Evolutionary conservation across 2,329 filamentous ascomycete species (phyloP).

Genomic region (Aspergillus ochraceus): DNA sequence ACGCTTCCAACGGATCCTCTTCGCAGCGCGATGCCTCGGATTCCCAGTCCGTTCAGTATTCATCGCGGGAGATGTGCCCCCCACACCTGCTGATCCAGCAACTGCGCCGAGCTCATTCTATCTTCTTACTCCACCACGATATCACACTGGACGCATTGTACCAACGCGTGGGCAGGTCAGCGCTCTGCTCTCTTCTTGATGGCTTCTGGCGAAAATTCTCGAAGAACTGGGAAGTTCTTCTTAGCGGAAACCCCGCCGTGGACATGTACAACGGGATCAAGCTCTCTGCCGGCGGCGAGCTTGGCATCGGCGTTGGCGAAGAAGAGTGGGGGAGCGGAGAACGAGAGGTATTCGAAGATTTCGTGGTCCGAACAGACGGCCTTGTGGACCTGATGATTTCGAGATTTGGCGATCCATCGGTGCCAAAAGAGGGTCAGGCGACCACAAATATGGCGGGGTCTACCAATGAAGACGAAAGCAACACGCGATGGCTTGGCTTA

Average conservation of each 20-base stretch:
- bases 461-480: conserved; percentile 33
- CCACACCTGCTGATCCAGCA: conserved; percentile 75
- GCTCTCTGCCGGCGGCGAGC: conserved; percentile 82
- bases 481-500: conserved; percentile 66
- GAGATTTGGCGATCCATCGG: conserved; percentile 68
- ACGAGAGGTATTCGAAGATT: conserved; percentile 87
- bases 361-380: conserved; percentile 75
- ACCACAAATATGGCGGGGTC: conserved; percentile 14
- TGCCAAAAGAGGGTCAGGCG: conserved; percentile 23
- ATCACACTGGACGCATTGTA: conserved; percentile 71
- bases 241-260: conserved; percentile 83
- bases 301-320: conserved; percentile 91
- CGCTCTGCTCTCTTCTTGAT: conserved; percentile 71
- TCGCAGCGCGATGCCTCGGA: conserved; percentile 36
- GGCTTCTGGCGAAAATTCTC: conserved; percentile 77
- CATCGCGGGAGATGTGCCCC: conserved; percentile 84
- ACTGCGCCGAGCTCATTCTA: conserved; percentile 75
- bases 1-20: conserved; percentile 45
- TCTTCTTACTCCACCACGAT: conserved; percentile 87
- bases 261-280: conserved; percentile 82
- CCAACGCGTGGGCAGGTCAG: conserved; percentile 61
- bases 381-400: conserved; percentile 86
- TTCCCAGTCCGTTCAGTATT: conserved; percentile 69
- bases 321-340: conserved; percentile 94
- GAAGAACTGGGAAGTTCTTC: conserved; percentile 77